Evolutionary conservation across 1,139 yeast species (phyloP), one percentile per base, ranked within the genome.

Genomic region (Pichia sp.): DNA sequence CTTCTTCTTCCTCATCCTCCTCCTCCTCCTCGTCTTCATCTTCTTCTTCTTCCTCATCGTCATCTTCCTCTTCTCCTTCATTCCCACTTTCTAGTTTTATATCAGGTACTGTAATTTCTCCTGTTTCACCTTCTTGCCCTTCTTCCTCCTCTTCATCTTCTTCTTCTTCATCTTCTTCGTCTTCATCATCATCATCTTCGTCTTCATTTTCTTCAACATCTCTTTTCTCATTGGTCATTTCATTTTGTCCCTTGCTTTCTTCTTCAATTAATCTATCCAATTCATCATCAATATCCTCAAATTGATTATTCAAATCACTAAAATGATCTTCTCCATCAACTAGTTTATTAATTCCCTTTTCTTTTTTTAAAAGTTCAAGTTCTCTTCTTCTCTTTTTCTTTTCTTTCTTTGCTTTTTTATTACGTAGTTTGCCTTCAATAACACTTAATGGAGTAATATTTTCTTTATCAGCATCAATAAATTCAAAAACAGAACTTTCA

Each of bases 401-500:
- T 61, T 35, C 57, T 62, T 25, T 54, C 62, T 37, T 56, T 58
- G 39, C 53, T 52, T 29, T 52, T 28, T 62, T 37, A 49, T 52
- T 39, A 46, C 54, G 41, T 43, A 55, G 34, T 45, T 57, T 37
- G 49, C 47, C 23, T 40, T 48, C 52, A 25, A 50, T 47, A 5
- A 47, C 44, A 38, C 52, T 45, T 41, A 48, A 44, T 35, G 49
- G 52, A 1, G 24, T 35, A 50, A 50, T 30, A 34, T 43, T 44
- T 39, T 46, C 51, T 34, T 50, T 56, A 11, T 54, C 59, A 4
- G 80, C 72, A 57, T 86, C 90, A 20, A 89, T 70, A 41, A 89
- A 69, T 57, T 92, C 97, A 59, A 82, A 87, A 38, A 76, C 78
- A 22, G 85, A 76, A 45, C 83, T 89, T 59, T 86, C 92, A 0